phyloP scores from a whole-genome alignment of 2,329 filamentous ascomycete species.

The Elsinoe arachidis region DNA sequence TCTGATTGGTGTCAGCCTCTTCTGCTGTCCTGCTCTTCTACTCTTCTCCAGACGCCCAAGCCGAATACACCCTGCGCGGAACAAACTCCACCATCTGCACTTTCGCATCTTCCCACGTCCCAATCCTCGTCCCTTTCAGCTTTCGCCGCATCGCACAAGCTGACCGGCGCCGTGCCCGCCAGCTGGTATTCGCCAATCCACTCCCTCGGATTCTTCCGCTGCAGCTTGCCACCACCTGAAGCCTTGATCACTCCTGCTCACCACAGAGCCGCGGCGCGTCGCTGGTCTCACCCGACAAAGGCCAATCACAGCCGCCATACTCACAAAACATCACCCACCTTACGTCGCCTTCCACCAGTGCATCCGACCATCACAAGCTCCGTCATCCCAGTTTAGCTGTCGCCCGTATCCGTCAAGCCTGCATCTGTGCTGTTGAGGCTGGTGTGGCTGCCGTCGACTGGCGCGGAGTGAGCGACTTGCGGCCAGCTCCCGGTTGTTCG shows the following conservation, averaged over 20 bases:
- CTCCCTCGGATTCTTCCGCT: neutral
- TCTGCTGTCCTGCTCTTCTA: neutral
- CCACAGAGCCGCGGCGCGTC: constrained; percentile 8
- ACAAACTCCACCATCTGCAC: constrained; percentile 2
- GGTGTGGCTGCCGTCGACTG: neutral
- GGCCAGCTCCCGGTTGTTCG: neutral
- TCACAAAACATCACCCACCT: neutral
- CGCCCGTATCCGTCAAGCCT: neutral
- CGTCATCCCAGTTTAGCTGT: constrained; percentile 4
- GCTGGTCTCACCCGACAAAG: neutral
- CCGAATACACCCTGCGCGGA: constrained; percentile 2
- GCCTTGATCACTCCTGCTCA: neutral
- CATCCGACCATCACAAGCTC: neutral
- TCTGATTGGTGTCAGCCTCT: constrained; percentile 11
- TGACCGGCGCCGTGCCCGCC: neutral
- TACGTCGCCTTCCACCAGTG: neutral
- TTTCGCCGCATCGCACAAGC: neutral
- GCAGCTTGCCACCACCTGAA: constrained; percentile 6
- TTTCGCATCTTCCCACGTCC: neutral
- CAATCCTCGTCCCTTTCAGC: neutral
- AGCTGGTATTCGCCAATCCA: neutral
- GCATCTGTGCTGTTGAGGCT: neutral
- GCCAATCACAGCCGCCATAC: constrained; percentile 11
- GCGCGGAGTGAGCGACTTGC: constrained; percentile 9
- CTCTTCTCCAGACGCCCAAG: constrained; percentile 4